Conservation (phyloP, 2,329 filamentous ascomycete genomes). For the Venturia effusa region DNA sequence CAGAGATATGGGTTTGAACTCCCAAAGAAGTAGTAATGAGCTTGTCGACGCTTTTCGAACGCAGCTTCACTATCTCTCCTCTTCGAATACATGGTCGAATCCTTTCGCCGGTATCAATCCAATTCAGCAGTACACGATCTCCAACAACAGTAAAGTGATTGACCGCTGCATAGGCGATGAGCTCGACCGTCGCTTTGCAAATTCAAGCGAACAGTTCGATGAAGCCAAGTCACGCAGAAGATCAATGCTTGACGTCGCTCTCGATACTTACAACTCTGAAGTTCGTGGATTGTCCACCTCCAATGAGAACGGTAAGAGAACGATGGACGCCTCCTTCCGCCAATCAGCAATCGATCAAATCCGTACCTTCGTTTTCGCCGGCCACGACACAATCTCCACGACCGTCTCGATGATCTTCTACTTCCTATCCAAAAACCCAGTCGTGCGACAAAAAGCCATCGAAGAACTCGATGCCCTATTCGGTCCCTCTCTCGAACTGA, state of each 20-base stretch:
- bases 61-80: slow-evolving; percentile 7
- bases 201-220: neutral
- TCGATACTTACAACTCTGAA: slow-evolving; percentile 8
- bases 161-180: slow-evolving; percentile 3
- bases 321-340: slow-evolving; percentile 9
- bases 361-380: slow-evolving; percentile 13
- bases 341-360: slow-evolving; percentile 10
- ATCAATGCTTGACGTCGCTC: slow-evolving; percentile 9
- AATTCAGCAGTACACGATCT: slow-evolving; percentile 4
- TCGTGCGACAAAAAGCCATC: slow-evolving; percentile 22
- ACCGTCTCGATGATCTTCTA: slow-evolving; percentile 21
- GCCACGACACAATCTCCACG: slow-evolving; percentile 31
- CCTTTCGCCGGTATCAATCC: slow-evolving; percentile 8
- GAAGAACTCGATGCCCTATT: slow-evolving; percentile 32
- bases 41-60: slow-evolving; percentile 9
- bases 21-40: slow-evolving; percentile 4
- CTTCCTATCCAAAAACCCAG: slow-evolving; percentile 21
- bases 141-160: slow-evolving; percentile 6
- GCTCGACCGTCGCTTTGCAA: slow-evolving; percentile 6
- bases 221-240: neutral
- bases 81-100: slow-evolving; percentile 7
- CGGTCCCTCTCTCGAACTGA: neutral
- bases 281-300: neutral
- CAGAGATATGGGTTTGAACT: slow-evolving; percentile 4
- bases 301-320: neutral